Conservation (phyloP, 2,329 filamentous ascomycete genomes). For the Ophiostoma angusticollis region DNA sequence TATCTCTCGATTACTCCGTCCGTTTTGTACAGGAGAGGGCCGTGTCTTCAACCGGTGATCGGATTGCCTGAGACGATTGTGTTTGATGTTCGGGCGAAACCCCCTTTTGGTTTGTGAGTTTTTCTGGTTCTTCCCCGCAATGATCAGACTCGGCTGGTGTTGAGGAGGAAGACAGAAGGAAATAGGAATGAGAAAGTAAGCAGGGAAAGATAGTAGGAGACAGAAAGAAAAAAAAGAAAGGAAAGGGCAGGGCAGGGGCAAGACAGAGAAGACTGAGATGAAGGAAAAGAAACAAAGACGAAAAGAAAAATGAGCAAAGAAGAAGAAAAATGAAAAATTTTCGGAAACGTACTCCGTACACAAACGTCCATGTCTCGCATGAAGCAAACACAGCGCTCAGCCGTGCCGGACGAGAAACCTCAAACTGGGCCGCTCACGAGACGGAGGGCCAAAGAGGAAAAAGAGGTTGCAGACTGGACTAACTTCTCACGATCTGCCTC, state of each 20-base stretch:
- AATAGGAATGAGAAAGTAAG: too few species aligned
- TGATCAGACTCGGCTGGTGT: background rate
- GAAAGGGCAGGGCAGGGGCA: too few species aligned
- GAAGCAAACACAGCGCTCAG: constrained; percentile 3
- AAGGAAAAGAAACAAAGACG: too few species aligned
- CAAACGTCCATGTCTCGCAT: constrained; percentile 10
- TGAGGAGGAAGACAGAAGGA: too few species aligned
- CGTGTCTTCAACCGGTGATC: constrained; percentile 1
- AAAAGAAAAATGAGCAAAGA: too few species aligned
- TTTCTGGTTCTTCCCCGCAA: background rate
- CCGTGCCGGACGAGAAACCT: constrained; percentile 5
- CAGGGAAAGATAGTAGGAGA: too few species aligned
- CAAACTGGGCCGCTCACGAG: constrained; percentile 5
- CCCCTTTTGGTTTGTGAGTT: background rate
- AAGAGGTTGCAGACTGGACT: background rate
- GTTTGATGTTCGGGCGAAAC: constrained; percentile 10
- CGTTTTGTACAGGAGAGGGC: background rate
- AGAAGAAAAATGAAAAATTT: too few species aligned
- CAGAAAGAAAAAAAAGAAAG: background rate
- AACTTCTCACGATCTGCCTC: constrained; percentile 2
- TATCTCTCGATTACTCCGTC: background rate
- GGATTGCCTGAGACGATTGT: constrained; percentile 6
- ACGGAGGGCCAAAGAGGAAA: background rate
- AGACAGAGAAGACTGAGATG: too few species aligned
- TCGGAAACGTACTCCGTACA: too few species aligned